Conservation (phyloP, 73 alveolate species). For the Symbiodinium natans region DNA sequence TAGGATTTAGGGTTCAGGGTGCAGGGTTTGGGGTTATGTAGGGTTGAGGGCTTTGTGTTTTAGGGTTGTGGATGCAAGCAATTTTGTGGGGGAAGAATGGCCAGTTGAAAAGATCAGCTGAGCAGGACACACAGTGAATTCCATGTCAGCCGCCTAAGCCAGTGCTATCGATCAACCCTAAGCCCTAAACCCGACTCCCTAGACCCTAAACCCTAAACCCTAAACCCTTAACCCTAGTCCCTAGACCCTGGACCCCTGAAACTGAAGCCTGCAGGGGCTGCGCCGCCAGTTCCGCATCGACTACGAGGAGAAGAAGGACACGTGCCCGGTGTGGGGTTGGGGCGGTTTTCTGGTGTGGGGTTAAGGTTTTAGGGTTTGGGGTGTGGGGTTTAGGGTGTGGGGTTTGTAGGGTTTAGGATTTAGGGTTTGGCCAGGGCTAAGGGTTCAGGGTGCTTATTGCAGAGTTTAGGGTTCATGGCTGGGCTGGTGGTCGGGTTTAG, state of each 20-base stretch:
- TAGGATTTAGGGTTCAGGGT: too few species aligned
- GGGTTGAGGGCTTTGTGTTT: too few species aligned
- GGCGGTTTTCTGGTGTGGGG: too few species aligned
- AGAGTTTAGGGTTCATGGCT: too few species aligned
- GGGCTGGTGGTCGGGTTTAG: too few species aligned
- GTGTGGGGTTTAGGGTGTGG: neutral
- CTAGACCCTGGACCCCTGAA: neutral
- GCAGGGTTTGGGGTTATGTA: too few species aligned
- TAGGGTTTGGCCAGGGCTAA: neutral
- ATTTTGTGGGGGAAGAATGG: too few species aligned
- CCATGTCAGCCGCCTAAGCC: too few species aligned
- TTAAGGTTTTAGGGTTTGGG: neutral
- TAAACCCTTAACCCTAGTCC: neutral
- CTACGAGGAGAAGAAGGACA: neutral
- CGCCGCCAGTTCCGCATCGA: slow-evolving; percentile 1
- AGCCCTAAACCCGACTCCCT: neutral
- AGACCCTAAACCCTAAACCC: neutral
- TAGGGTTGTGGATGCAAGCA: too few species aligned
- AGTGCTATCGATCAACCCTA: neutral
- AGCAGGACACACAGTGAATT: too few species aligned
- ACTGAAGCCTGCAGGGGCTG: neutral
- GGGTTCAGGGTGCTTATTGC: too few species aligned
- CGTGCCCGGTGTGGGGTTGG: neutral
- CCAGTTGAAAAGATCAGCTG: too few species aligned
- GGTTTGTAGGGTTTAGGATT: neutral